Base-by-base conservation (phyloP, 2,329 filamentous ascomycete species). In the Arthrobotrys sinensis region DNA sequence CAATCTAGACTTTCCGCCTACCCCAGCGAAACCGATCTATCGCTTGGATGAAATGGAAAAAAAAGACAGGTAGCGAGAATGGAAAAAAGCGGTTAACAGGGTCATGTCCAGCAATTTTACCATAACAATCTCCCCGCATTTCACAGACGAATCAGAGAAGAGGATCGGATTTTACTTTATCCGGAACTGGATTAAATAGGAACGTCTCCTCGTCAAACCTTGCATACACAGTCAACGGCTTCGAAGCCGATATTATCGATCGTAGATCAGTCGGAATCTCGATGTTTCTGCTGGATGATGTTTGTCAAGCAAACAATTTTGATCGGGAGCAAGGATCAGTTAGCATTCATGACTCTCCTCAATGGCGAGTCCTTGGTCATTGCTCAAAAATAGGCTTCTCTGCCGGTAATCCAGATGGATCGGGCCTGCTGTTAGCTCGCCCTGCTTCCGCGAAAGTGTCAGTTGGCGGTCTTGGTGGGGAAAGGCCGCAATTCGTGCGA, bases 151-250 rank as follows among this genome's bases (percentile, higher is more conserved):
- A 72, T 72, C 68, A 72, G 57, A 64, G 24, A 11, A 19, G 32
- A 19, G 45, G 24, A 64, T 24, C 60, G 75, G 75, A 72, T 64
- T 46, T 78, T 67, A 32, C 67, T 78, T 78, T 78, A 60, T 78
- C 75, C 75, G 75, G 60, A 46, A 46, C 53, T 14, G 32, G 43
- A 60, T 66, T 69, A 70, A 70, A 57, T 46, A 70, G 48, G 65
- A 45, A 70, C 72, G 72, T 77, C 72, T 24, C 19, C 62, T 46
- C 65, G 66, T 77, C 72, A 76, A 76, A 76, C 72, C 65, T 65
- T 76, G 72, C 72, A 76, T 76, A 45, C 19, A 14, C 10, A 64
- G 67, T 40, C 43, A 60, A 28, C 36, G 55, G 19, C 19, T 43
- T 43, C 24, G 55, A 60, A 60, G 55, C 55, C 55, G 36, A 28